Percentiles rank a stretch among this genome's conserved stretches.
These are phyloP conservation scores for Candida sonorensis DNA, from an alignment of 805 yeast genomes.

Conservation along the genomic window DNA sequence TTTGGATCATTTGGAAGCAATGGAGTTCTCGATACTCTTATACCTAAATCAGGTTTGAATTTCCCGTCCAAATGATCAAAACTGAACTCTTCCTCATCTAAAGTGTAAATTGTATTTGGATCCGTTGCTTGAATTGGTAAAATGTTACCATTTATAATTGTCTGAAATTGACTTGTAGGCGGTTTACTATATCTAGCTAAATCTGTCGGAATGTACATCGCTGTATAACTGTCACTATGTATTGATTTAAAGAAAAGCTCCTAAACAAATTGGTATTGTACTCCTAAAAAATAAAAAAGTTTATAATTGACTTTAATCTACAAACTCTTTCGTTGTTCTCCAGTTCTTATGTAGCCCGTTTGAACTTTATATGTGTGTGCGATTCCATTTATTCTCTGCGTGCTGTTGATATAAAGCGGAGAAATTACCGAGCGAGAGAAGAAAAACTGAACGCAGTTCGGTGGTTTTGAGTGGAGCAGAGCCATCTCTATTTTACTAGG, in stretches of 20 bases:
- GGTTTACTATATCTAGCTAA: conserved; percentile 19
- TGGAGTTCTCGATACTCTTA: conserved; percentile 31
- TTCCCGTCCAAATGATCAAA: conserved; percentile 27
- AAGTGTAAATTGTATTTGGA: conserved; percentile 25
- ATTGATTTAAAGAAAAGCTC: no score
- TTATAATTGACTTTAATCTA: no score
- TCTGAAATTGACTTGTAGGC: conserved; percentile 21
- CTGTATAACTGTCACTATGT: no score
- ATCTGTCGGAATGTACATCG: conserved; percentile 30
- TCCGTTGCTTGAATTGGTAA: conserved; percentile 29
- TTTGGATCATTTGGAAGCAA: conserved; percentile 35
- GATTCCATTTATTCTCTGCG: no score
- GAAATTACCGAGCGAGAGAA: neutral
- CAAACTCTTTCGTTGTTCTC: no score
- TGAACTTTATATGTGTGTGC: no score
- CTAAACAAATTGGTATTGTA: no score
- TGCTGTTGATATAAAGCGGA: neutral
- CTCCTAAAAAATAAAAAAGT: no score
- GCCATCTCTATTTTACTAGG: no score
- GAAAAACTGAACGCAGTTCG: neutral
- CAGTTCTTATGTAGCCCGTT: no score
- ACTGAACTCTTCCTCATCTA: conserved; percentile 24
- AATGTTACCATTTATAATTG: conserved; percentile 22
- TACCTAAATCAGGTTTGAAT: conserved; percentile 24
- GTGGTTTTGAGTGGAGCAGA: no score